These are phyloP conservation scores for Antrodiella citrinella DNA, from an alignment of 768 basidiomycete genomes.

Conservation along the genomic window DNA sequence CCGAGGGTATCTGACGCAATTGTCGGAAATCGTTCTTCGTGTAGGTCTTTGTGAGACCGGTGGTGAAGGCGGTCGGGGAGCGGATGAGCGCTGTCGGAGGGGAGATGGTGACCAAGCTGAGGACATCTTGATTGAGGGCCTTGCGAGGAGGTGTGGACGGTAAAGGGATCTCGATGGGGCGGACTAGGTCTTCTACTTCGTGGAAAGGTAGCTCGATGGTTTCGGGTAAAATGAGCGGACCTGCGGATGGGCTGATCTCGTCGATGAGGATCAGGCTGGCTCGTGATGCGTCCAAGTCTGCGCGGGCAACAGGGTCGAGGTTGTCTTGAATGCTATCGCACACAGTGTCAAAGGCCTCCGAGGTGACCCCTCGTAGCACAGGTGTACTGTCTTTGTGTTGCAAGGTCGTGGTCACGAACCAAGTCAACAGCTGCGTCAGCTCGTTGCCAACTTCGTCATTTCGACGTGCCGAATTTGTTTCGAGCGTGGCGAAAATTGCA, in stretches of 20 bases:
- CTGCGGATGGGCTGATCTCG: not conserved
- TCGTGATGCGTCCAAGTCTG: not conserved
- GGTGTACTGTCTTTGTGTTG: not conserved
- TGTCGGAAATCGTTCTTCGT: conserved; percentile 75
- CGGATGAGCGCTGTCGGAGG: conserved; percentile 64
- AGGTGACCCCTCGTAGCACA: not conserved
- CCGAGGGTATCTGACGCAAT: conserved; percentile 55
- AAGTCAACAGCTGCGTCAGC: conserved; percentile 2
- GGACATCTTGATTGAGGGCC: conserved; percentile 43
- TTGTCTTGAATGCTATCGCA: not conserved
- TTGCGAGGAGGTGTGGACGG: conserved; percentile 51
- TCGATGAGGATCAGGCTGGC: not conserved
- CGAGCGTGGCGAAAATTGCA: not conserved
- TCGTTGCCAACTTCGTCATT: conserved; percentile 2
- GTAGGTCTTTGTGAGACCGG: conserved; percentile 79
- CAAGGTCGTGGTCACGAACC: conserved; percentile 1
- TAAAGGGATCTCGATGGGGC: conserved; percentile 23
- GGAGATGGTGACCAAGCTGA: conserved; percentile 59
- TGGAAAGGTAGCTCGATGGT: conserved; percentile 28
- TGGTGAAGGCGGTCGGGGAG: conserved; percentile 49
- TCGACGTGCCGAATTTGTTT: not conserved
- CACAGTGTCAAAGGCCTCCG: not conserved
- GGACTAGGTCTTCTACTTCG: conserved; percentile 41
- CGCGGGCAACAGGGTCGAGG: not conserved
- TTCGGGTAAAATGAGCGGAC: conserved; percentile 28